Percentiles rank a stretch among this genome's conserved stretches.
Conservation (phyloP, 768 basidiomycete species). For the Dacryopinax spathularia region DNA sequence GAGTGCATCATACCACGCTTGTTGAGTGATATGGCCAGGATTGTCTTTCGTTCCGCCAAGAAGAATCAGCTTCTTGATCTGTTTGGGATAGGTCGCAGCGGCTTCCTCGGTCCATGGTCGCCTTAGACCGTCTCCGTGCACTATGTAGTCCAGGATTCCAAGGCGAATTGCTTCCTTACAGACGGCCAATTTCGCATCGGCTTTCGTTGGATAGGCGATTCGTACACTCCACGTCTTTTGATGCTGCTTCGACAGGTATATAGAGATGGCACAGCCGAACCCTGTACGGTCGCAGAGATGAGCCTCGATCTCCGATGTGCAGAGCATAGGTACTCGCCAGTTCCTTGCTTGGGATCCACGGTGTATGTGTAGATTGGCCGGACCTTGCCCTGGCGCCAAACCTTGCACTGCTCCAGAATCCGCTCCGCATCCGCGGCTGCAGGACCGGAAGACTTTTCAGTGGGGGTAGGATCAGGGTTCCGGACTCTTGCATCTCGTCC, state of each 20-base stretch:
- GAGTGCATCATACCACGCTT: slow-evolving; percentile 48
- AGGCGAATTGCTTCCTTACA: not conserved
- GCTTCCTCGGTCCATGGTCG: slow-evolving; percentile 19
- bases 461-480: not conserved
- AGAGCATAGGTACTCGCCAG: not conserved
- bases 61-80: slow-evolving; percentile 3
- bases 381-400: not conserved
- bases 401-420: not conserved
- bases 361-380: not conserved
- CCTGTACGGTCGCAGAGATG: not conserved
- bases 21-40: slow-evolving; percentile 28
- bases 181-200: not conserved
- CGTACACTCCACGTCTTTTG: not conserved
- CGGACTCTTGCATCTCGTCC: not conserved
- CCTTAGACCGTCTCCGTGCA: slow-evolving; percentile 38
- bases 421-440: not conserved
- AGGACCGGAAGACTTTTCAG: not conserved
- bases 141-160: slow-evolving; percentile 24
- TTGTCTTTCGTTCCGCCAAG: slow-evolving; percentile 6
- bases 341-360: not conserved
- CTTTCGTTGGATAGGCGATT: not conserved
- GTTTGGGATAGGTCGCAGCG: slow-evolving; percentile 2
- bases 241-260: not conserved
- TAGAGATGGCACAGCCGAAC: not conserved
- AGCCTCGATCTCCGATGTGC: not conserved